phyloP scores from a whole-genome alignment of 2,329 filamentous ascomycete genomes.

The Cladobotryum mycophilum region DNA sequence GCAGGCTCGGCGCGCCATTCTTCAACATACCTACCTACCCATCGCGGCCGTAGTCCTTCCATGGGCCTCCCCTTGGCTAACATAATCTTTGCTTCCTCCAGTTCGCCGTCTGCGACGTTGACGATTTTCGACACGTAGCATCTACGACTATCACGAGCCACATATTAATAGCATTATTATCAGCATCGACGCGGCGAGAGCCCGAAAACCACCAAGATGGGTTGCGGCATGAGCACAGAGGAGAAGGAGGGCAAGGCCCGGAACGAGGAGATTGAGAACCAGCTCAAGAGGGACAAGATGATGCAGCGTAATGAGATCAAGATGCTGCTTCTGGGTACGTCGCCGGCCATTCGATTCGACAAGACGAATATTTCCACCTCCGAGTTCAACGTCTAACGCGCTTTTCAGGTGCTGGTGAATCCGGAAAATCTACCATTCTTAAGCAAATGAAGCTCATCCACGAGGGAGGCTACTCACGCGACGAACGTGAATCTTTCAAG shows the following conservation, averaged over 20 bases:
- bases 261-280: conserved; percentile 99
- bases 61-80: conserved; percentile 3
- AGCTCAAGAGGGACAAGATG: conserved; percentile 97
- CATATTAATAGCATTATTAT: not conserved
- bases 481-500: conserved; percentile 66
- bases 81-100: not conserved
- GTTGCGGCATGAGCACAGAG: conserved; percentile 99
- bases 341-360: not conserved
- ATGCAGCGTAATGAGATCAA: conserved; percentile 99
- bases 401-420: conserved; percentile 84
- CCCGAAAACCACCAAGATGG: conserved; percentile 65
- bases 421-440: conserved; percentile 86
- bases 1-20: not conserved
- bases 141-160: conserved; percentile 1
- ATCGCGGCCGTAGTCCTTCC: not conserved
- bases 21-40: not conserved
- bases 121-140: conserved; percentile 4
- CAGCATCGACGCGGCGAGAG: conserved; percentile 12
- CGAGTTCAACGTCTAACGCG: conserved; percentile 1
- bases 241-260: conserved; percentile 99
- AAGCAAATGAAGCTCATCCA: conserved; percentile 99
- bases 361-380: not conserved
- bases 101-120: conserved; percentile 6
- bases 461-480: conserved; percentile 96
- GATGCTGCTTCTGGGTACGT: conserved; percentile 91